A percentile compares a stretch with the other conserved stretches of the same genome.
phyloP scores from a whole-genome alignment of 2,329 filamentous ascomycete genomes.

The Proliferodiscus dingleyae region DNA sequence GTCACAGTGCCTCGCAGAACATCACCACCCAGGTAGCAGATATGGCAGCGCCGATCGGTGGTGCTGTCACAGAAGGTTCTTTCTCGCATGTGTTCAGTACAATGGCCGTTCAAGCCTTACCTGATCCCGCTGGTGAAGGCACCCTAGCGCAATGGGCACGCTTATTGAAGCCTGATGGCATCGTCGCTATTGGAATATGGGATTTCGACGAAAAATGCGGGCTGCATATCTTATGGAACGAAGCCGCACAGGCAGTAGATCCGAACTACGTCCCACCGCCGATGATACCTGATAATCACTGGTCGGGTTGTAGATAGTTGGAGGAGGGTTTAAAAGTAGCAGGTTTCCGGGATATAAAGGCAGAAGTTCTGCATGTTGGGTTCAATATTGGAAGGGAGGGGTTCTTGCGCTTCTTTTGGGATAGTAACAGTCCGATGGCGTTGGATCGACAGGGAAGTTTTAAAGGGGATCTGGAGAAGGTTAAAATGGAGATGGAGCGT shows the following conservation, averaged over 20 bases:
- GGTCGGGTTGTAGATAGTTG: neutral
- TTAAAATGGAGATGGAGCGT: slow-evolving; percentile 6
- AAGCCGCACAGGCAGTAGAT: neutral
- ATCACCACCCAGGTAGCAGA: slow-evolving; percentile 9
- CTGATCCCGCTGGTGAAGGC: neutral
- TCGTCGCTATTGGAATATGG: slow-evolving; percentile 4
- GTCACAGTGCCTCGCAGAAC: neutral
- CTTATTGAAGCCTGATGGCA: slow-evolving; percentile 1
- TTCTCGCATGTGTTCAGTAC: slow-evolving; percentile 10
- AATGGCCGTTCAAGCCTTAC: slow-evolving; percentile 7
- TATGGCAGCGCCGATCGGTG: slow-evolving; percentile 5
- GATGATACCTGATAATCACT: neutral
- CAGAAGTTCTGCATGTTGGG: neutral
- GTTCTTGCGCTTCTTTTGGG: slow-evolving; percentile 5
- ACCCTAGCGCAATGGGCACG: slow-evolving; percentile 1
- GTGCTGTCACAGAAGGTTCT: neutral
- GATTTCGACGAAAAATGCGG: slow-evolving; percentile 7
- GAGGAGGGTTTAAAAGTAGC: slow-evolving; percentile 1
- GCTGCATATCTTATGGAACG: slow-evolving; percentile 2
- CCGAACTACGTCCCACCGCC: slow-evolving; percentile 2
- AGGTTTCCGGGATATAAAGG: slow-evolving; percentile 3
- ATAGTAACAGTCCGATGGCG: slow-evolving; percentile 3
- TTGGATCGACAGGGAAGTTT: slow-evolving; percentile 1
- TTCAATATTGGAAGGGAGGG: slow-evolving; percentile 6
- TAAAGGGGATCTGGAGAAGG: slow-evolving; percentile 4